A percentile compares a stretch with the other conserved stretches of the same genome.
These are phyloP conservation scores for Stellera chamaejasme DNA, from an alignment of 345 rosid species.

Conservation along the genomic window DNA sequence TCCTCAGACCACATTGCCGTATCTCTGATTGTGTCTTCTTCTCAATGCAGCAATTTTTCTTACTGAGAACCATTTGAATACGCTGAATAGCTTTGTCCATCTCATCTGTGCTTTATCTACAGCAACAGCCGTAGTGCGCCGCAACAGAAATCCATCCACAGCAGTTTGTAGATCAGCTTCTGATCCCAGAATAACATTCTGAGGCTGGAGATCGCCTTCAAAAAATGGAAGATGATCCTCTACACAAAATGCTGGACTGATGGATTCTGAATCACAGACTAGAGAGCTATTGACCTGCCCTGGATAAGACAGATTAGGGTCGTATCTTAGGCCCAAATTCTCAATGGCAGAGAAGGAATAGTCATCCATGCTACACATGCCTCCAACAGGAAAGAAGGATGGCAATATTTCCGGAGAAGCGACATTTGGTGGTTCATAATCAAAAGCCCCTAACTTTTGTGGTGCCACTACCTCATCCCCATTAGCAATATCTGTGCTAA, in stretches of 20 bases:
- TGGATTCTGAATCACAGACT: constrained; percentile 44
- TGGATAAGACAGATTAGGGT: constrained; percentile 38
- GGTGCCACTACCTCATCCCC: constrained; percentile 31
- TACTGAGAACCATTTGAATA: constrained; percentile 71
- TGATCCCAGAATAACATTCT: constrained; percentile 32
- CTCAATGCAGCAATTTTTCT: constrained; percentile 40
- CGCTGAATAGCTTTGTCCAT: constrained; percentile 82
- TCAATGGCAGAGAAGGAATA: constrained; percentile 45
- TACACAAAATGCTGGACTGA: constrained; percentile 53
- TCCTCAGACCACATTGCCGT: constrained; percentile 7
- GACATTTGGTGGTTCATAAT: constrained; percentile 41
- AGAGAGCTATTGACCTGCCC: constrained; percentile 34
- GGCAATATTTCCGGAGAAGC: constrained; percentile 61
- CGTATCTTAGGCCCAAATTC: constrained; percentile 46
- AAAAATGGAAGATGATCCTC: constrained; percentile 61
- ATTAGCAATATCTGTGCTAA: constrained; percentile 33
- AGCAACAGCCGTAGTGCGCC: constrained; percentile 29
- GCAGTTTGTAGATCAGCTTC: constrained; percentile 57
- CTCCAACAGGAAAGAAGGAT: constrained; percentile 50
- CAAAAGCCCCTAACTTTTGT: constrained; percentile 43
- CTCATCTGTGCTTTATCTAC: constrained; percentile 62
- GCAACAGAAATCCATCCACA: constrained; percentile 43
- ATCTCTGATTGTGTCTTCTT: constrained; percentile 27
- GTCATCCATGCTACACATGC: constrained; percentile 49
- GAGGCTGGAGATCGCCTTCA: constrained; percentile 32